Evolutionary conservation across 2,329 filamentous ascomycete genomes (phyloP).

Genomic region (Scytalidium sp.): DNA sequence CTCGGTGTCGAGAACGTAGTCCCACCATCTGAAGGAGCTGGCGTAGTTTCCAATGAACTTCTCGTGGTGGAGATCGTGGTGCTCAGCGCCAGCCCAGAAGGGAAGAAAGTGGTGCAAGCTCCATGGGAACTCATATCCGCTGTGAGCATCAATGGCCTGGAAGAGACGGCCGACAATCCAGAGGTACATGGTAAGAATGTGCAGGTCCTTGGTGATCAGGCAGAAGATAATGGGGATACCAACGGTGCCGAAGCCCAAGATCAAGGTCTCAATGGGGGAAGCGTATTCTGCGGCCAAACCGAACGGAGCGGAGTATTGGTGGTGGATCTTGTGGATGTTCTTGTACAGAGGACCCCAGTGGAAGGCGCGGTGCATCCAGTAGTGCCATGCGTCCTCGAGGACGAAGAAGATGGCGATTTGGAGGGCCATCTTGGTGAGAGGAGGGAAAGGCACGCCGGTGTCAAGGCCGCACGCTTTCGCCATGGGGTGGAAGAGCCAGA

Average conservation of each 20-base stretch:
- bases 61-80: slow-evolving; percentile 97
- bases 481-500: slow-evolving; percentile 98
- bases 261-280: slow-evolving; percentile 94
- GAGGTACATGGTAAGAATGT: slow-evolving; percentile 95
- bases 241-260: slow-evolving; percentile 84
- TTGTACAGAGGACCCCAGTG: slow-evolving; percentile 97
- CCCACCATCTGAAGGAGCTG: slow-evolving; percentile 99
- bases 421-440: slow-evolving; percentile 78
- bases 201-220: slow-evolving; percentile 77
- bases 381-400: slow-evolving; percentile 96
- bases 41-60: slow-evolving; percentile 98
- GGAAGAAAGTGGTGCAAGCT: slow-evolving; percentile 92
- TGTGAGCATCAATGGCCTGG: slow-evolving; percentile 97
- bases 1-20: slow-evolving; percentile 91
- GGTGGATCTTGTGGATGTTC: slow-evolving; percentile 97
- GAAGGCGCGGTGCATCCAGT: slow-evolving; percentile 90
- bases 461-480: slow-evolving; percentile 88
- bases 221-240: slow-evolving; percentile 81
- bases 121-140: slow-evolving; percentile 98
- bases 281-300: slow-evolving; percentile 96
- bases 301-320: slow-evolving; percentile 97
- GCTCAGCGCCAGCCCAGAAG: slow-evolving; percentile 95
- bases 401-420: slow-evolving; percentile 95
- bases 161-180: slow-evolving; percentile 94
- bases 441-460: slow-evolving; percentile 86